phyloP scores from a whole-genome alignment of 2,329 filamentous ascomycete species.

The Botrytis pseudocinerea region DNA sequence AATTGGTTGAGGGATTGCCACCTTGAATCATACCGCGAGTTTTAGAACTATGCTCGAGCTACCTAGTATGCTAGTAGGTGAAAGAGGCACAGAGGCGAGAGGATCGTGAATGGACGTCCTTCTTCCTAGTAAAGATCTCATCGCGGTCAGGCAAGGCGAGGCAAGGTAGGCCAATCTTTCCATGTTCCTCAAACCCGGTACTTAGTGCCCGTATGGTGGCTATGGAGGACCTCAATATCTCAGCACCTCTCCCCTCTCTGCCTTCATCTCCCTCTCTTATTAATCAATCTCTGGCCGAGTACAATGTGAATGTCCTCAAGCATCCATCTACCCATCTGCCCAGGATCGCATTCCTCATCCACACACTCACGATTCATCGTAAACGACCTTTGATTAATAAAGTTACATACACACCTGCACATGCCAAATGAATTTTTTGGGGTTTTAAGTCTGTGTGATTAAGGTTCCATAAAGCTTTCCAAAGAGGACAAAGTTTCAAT shows the following conservation, averaged over 20 bases:
- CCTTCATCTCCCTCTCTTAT: background rate
- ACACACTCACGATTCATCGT: background rate
- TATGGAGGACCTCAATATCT: background rate
- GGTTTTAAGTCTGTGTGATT: background rate
- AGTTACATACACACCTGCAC: background rate
- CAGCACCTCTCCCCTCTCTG: background rate
- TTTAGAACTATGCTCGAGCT: background rate
- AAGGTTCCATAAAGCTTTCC: background rate
- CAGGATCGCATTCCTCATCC: background rate
- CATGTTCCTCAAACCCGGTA: slow-evolving; percentile 1
- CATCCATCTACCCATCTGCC: background rate
- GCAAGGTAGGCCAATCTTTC: background rate
- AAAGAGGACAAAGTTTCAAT: slow-evolving; percentile 6
- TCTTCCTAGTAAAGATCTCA: background rate
- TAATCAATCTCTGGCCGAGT: background rate
- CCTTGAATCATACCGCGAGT: background rate
- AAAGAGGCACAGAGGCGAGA: background rate
- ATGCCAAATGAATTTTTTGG: background rate
- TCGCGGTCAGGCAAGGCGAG: background rate
- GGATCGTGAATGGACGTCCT: background rate
- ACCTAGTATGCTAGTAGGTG: background rate
- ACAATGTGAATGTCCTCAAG: background rate
- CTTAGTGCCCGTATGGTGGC: background rate
- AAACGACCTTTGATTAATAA: background rate
- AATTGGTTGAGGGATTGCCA: background rate